A percentile compares a stretch with the other conserved stretches of the same genome.
Evolutionary conservation across 768 basidiomycete genomes (phyloP).

Genomic region (Tricholoma sp.): DNA sequence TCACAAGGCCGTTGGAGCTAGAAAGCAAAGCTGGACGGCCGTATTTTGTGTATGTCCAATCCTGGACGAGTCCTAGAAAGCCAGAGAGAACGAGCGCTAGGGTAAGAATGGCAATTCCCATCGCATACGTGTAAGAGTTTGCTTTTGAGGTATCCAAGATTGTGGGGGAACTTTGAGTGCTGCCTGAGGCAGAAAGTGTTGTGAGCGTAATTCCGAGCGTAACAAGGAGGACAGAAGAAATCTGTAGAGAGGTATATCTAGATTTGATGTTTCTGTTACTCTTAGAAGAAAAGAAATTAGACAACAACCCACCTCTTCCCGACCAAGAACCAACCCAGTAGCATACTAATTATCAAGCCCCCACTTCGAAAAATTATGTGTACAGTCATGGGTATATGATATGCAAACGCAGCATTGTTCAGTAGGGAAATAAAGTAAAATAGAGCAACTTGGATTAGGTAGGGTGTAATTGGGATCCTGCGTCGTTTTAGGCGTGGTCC

Average conservation of each 20-base stretch:
- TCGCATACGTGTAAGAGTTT: constrained; percentile 45
- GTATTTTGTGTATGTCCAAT: constrained; percentile 62
- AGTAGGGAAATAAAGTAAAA: constrained; percentile 77
- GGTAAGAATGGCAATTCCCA: constrained; percentile 69
- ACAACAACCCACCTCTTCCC: constrained; percentile 49
- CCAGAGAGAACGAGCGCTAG: constrained; percentile 78
- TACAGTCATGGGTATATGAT: constrained; percentile 82
- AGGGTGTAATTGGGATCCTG: constrained; percentile 65
- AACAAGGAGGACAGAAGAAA: constrained; percentile 74
- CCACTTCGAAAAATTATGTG: constrained; percentile 94
- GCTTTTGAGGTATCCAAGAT: constrained; percentile 8
- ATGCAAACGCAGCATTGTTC: constrained; percentile 91
- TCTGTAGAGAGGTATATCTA: constrained; percentile 61
- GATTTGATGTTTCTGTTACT: constrained; percentile 14
- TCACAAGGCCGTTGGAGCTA: constrained; percentile 1
- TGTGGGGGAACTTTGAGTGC: constrained; percentile 15
- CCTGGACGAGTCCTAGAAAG: constrained; percentile 80
- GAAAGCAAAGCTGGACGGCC: constrained; percentile 20
- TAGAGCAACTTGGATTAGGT: constrained; percentile 75
- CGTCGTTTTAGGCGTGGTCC: constrained; percentile 57
- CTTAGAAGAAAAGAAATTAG: neutral
- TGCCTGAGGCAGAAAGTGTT: constrained; percentile 67
- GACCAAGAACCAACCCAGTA: constrained; percentile 66
- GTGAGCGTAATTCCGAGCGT: constrained; percentile 76
- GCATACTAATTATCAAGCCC: constrained; percentile 79